Percentiles rank a stretch among this genome's conserved stretches.
These are phyloP conservation scores for Monilinia aucupariae DNA, from an alignment of 2,329 filamentous ascomycete genomes.

Conservation along the genomic window DNA sequence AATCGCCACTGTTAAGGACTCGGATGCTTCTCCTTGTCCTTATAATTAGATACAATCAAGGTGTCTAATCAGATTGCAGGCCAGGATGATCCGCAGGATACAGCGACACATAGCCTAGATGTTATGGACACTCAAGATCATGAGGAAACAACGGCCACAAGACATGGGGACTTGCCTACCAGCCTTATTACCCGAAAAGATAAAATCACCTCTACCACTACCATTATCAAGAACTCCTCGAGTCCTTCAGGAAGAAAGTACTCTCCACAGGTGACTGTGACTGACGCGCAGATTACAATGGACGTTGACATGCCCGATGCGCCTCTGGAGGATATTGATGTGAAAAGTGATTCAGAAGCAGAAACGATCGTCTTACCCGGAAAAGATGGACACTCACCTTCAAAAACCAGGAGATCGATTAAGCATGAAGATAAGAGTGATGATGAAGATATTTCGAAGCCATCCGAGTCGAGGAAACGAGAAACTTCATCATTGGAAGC, in stretches of 20 bases:
- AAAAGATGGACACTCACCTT: conserved; percentile 59
- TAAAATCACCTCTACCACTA: conserved; percentile 21
- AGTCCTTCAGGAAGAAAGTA: conserved; percentile 31
- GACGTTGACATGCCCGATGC: conserved; percentile 23
- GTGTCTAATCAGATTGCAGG: conserved; percentile 32
- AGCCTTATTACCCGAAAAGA: conserved; percentile 23
- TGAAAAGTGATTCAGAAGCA: conserved; percentile 62
- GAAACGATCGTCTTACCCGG: conserved; percentile 65
- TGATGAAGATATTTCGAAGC: conserved; percentile 40
- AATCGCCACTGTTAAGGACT: conserved; percentile 13
- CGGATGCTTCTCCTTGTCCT: conserved; percentile 35
- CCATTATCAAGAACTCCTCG: conserved; percentile 25
- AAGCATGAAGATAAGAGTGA: conserved; percentile 61
- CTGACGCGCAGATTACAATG: conserved; percentile 21
- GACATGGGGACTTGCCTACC: conserved; percentile 24
- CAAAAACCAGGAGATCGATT: conserved; percentile 54
- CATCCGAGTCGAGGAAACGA: conserved; percentile 18
- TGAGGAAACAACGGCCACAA: conserved; percentile 26
- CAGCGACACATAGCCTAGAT: conserved; percentile 32
- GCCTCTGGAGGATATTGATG: conserved; percentile 23
- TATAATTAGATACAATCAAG: conserved; percentile 31
- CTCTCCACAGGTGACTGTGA: conserved; percentile 30
- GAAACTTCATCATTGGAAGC: conserved; percentile 10
- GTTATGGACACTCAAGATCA: conserved; percentile 33
- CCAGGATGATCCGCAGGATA: conserved; percentile 33